Evolutionary conservation across 2,329 filamentous ascomycete genomes (phyloP), one percentile per base, ranked within the genome.

Genomic region (Acrodontium crateriforme): DNA sequence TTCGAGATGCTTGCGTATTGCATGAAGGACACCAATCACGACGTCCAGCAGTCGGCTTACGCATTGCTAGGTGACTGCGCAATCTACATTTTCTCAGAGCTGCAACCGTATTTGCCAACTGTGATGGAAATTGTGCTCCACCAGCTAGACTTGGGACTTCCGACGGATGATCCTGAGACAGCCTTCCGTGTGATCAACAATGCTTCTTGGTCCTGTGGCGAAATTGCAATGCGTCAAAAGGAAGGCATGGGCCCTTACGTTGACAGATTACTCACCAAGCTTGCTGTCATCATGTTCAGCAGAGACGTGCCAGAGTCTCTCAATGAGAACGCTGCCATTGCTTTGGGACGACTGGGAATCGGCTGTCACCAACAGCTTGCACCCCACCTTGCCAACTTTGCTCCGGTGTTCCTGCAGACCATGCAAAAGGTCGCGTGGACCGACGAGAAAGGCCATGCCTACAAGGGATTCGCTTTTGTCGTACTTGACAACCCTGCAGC

Each of bases 111-210:
- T 41, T 62, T 98, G 9, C 66, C 71, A 2, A 71, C 65, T 9
- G 67, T 95, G 30, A 60, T 95, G 49, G 79, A 82, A 1, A 74
- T 87, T 26, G 60, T 94, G n/a, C 69, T 94, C 38, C 72, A 74
- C 44, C 85, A 95, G 51, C 71, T 98, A 16, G 85, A 95, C 40
- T 63, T 93, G 19, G 46, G 42, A 9, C 47, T 58, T 40, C 78
- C 84, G 36, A 67, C 66, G 30, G 78, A 85, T 35, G 82, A 91
- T 42, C 79, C 84, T 35, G 82, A 92, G 38, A 78, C 72, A 11
- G 77, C 75, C 9, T 94, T 93, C 53, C 83, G 84, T 35, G 85
- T 95, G 16, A 75, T 95, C 34, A 98, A 95, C 67, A 98, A 98
- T 50, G 87, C 89, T 13, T 95, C 87, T 59, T 98, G 89, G 89